A percentile compares a stretch with the other conserved stretches of the same genome.
Conservation (phyloP, 2,329 filamentous ascomycete genomes). For the Hypoxylon sp. region DNA sequence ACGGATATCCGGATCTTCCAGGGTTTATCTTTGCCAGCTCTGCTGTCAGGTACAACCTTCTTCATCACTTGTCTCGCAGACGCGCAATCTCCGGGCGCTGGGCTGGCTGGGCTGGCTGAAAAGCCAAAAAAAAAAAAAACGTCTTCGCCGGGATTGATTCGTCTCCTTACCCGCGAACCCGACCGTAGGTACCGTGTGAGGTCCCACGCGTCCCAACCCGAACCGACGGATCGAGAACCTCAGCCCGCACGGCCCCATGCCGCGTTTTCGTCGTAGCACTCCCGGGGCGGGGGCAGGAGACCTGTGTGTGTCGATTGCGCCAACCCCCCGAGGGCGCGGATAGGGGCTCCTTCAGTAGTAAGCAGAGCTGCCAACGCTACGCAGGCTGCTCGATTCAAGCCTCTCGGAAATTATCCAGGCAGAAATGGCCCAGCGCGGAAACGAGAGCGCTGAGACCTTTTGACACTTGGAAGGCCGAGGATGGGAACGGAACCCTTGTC, state of each 20-base stretch:
- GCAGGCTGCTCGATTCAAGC: conserved; percentile 29
- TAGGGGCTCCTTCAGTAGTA: conserved; percentile 20
- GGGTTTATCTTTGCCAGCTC: not conserved
- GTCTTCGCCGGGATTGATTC: conserved; percentile 21
- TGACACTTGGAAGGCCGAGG: not conserved
- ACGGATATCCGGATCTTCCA: conserved; percentile 31
- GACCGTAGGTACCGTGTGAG: conserved; percentile 3
- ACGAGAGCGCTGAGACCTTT: not conserved
- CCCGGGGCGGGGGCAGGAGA: conserved; percentile 11
- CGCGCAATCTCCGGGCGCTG: conserved; percentile 25
- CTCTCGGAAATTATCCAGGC: conserved; percentile 38
- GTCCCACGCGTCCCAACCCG: conserved; percentile 30
- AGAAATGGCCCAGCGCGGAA: conserved; percentile 3
- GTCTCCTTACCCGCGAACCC: conserved; percentile 16
- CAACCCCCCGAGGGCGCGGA: conserved; percentile 23
- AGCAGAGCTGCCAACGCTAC: conserved; percentile 21
- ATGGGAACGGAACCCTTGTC: conserved; percentile 37
- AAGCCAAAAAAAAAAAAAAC: conserved; percentile 14
- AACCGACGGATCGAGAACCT: conserved; percentile 31
- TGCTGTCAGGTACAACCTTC: too few relatives aligned
- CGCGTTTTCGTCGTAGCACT: conserved; percentile 9
- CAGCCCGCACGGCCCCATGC: conserved; percentile 30
- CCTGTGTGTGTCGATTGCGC: too few relatives aligned
- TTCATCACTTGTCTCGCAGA: conserved; percentile 14
- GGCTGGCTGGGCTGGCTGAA: too few relatives aligned